Evolutionary conservation across 208 protist species (phyloP).

Genomic region (Lotmaria passim): DNA sequence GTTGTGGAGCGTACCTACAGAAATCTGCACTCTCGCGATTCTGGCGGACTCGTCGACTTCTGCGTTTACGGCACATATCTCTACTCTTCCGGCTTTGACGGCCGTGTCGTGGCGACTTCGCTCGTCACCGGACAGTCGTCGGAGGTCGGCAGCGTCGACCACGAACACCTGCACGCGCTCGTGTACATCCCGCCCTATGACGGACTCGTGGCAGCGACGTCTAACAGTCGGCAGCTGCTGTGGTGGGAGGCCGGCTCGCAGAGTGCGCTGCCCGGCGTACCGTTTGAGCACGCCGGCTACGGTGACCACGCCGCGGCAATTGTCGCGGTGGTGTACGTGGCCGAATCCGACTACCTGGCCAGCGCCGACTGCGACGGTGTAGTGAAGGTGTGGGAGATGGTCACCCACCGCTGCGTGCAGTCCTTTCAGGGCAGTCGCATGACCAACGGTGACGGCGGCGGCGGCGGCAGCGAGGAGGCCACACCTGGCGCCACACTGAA

Average conservation of each 20-base stretch:
- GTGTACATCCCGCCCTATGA: constrained; percentile 22
- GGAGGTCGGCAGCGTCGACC: constrained; percentile 12
- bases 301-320: constrained; percentile 42
- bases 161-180: constrained; percentile 32
- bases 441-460: background rate
- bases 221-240: constrained; percentile 36
- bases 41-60: constrained; percentile 76
- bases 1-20: constrained; percentile 36
- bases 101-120: constrained; percentile 47
- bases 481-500: constrained; percentile 4
- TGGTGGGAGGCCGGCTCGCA: constrained; percentile 66
- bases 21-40: constrained; percentile 44
- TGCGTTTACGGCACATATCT: constrained; percentile 45
- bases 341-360: constrained; percentile 66
- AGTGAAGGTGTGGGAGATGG: constrained; percentile 88
- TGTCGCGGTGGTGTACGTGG: constrained; percentile 60
- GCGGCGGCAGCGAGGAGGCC: background rate
- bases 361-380: constrained; percentile 68
- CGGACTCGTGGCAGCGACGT: constrained; percentile 41
- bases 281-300: constrained; percentile 40
- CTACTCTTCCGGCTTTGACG: constrained; percentile 74
- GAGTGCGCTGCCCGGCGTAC: constrained; percentile 37
- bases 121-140: constrained; percentile 41
- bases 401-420: constrained; percentile 75
- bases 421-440: constrained; percentile 41